Evolutionary conservation across 2,329 filamentous ascomycete genomes (phyloP).

Genomic region (Hypoxylon sp.): DNA sequence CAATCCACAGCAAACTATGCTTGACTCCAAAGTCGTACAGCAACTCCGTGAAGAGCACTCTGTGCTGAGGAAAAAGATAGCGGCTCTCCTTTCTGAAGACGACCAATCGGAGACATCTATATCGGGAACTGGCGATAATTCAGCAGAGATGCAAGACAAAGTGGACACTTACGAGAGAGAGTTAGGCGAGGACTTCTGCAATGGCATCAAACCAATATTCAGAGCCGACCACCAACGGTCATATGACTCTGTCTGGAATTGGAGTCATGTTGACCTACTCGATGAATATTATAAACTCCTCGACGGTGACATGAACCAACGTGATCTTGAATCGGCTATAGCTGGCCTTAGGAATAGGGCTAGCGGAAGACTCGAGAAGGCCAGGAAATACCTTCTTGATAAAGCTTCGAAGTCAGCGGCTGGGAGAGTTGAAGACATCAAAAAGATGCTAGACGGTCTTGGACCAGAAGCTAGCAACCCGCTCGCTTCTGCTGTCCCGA

Average conservation of each 20-base stretch:
- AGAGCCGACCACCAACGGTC: slow-evolving; percentile 32
- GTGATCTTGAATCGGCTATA: slow-evolving; percentile 14
- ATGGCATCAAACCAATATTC: slow-evolving; percentile 35
- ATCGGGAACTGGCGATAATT: slow-evolving; percentile 5
- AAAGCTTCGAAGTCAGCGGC: slow-evolving; percentile 11
- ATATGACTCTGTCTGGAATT: slow-evolving; percentile 36
- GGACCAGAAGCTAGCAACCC: background rate
- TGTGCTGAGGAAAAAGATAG: slow-evolving; percentile 26
- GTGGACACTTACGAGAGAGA: slow-evolving; percentile 32
- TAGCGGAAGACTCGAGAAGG: slow-evolving; percentile 25
- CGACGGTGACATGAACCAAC: slow-evolving; percentile 1
- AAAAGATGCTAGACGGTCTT: slow-evolving; percentile 18
- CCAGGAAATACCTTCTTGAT: slow-evolving; percentile 23
- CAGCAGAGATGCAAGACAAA: slow-evolving; percentile 28
- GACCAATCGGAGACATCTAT: slow-evolving; percentile 9
- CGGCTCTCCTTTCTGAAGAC: slow-evolving; percentile 27
- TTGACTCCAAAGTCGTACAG: slow-evolving; percentile 35
- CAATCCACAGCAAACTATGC: slow-evolving; percentile 25
- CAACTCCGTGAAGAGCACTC: slow-evolving; percentile 32
- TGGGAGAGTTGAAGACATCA: slow-evolving; percentile 1
- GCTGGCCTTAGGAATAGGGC: slow-evolving; percentile 18
- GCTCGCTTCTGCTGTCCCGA: background rate
- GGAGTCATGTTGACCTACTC: slow-evolving; percentile 32
- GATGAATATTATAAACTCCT: slow-evolving; percentile 31
- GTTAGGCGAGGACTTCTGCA: slow-evolving; percentile 35